Conservation (phyloP, 768 basidiomycete species). For the Mycena rebaudengoi region DNA sequence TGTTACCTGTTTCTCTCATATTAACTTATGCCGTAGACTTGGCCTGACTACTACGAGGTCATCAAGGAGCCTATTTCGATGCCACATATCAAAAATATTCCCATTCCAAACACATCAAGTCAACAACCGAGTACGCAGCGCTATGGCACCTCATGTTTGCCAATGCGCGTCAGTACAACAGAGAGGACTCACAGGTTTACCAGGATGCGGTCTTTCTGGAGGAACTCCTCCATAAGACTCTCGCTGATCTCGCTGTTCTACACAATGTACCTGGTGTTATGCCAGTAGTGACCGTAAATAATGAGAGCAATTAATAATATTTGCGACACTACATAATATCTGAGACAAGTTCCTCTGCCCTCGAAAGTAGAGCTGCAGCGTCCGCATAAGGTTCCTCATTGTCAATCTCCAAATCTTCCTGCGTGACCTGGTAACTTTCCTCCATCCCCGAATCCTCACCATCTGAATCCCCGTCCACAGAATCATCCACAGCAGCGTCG, state of each 20-base stretch:
- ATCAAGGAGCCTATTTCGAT: too few relatives aligned
- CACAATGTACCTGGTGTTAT: not conserved
- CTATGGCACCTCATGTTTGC: conserved; percentile 2
- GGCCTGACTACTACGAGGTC: too few relatives aligned
- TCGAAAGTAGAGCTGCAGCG: not conserved
- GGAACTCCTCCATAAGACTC: not conserved
- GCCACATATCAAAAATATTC: too few relatives aligned
- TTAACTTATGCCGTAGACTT: too few relatives aligned
- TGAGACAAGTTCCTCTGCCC: not conserved
- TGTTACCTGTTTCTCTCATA: too few relatives aligned
- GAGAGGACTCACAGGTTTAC: not conserved
- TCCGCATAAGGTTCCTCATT: conserved; percentile 8
- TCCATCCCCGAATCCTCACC: not conserved
- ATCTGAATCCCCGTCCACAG: not conserved
- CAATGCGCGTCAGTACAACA: not conserved
- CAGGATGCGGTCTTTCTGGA: not conserved
- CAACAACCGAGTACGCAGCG: not conserved
- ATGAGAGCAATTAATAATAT: too few relatives aligned
- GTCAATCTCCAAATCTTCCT: not conserved
- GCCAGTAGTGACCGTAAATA: too few relatives aligned
- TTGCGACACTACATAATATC: not conserved
- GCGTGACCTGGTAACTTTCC: not conserved
- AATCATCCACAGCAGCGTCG: not conserved
- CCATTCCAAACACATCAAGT: not conserved
- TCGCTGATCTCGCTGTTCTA: not conserved